Evolutionary conservation across 768 basidiomycete species (phyloP), one percentile per base, ranked within the genome.

Genomic region (Pisolithus sp.): DNA sequence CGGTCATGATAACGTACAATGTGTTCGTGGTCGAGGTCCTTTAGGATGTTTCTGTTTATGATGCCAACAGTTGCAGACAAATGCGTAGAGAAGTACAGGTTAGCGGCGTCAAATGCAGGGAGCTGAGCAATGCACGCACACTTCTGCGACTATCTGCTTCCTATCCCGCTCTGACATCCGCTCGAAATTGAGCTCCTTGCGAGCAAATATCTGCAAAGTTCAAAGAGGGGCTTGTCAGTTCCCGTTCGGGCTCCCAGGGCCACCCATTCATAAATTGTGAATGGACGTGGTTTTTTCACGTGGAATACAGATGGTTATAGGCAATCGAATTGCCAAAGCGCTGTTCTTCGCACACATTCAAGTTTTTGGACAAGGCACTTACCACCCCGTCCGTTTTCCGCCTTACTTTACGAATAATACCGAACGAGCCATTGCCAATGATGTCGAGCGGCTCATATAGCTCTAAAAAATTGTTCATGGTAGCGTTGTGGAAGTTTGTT

Each of bases 131-230:
- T 15, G 26, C 31, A 78, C 92, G 62, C 67, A 97, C 95, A 98
- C 96, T 82, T 99, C 96, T 10, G 94, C 83, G 3, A 96, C 88
- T 49, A 99, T 94, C 68, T 98, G 96, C 66, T 93, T 93, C 59
- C 93, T 80, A 66, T 99, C 96, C 37, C 93, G 80, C 68, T 97
- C 93, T 36, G 80, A 86, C 95, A 99, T 97, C 46, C 89, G 82
- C 63, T 95, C 93, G 70, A 97, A 99, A 71, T 97, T 93, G 61
- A 99, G 82, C 68, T 99, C 93, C 63, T 99, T 96, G 31, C 92
- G 75, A 4, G 94, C 94, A 58, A 92, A 88, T 31, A 86, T 66
- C 89, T 92, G 57, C 2, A 6, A 9, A 3, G 6, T n/a, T 12
- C 9, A 30, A 15, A 23, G n/a, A 18, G 13, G 9, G 26, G n/a